These are phyloP conservation scores for Alternaria solani DNA, from an alignment of 2,329 filamentous ascomycete species.

Conservation along the genomic window DNA sequence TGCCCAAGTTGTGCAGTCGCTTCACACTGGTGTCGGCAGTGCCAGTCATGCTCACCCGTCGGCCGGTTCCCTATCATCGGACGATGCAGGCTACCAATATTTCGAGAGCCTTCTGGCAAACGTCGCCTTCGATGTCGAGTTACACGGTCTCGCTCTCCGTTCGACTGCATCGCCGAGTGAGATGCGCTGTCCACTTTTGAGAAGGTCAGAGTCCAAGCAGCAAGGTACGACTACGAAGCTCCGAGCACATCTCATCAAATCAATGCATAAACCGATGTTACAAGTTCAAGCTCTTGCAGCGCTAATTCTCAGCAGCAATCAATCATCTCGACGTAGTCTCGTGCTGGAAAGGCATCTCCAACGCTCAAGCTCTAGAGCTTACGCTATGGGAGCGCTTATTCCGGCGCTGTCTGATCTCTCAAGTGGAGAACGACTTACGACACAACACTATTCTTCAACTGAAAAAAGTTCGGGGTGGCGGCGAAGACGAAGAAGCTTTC, in stretches of 20 bases:
- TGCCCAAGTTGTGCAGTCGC: neutral
- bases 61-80: neutral
- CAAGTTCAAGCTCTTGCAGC: neutral
- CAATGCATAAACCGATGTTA: neutral
- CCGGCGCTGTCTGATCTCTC: slow-evolving; percentile 27
- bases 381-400: slow-evolving; percentile 43
- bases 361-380: slow-evolving; percentile 41
- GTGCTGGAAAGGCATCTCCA: slow-evolving; percentile 48
- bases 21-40: neutral
- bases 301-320: slow-evolving; percentile 18
- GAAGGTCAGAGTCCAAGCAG: slow-evolving; percentile 26
- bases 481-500: slow-evolving; percentile 17
- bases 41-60: slow-evolving; percentile 30
- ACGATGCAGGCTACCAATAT: neutral
- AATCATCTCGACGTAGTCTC: slow-evolving; percentile 46
- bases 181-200: slow-evolving; percentile 35
- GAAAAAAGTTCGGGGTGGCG: neutral
- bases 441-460: slow-evolving; percentile 17
- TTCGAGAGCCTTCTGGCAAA: slow-evolving; percentile 16
- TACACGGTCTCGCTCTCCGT: slow-evolving; percentile 26
- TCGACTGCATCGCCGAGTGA: slow-evolving; percentile 16
- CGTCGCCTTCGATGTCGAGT: slow-evolving; percentile 23
- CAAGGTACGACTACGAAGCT: slow-evolving; percentile 14
- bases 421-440: slow-evolving; percentile 28
- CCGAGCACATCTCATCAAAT: neutral